These are phyloP conservation scores for Solanum bulbocastanum DNA, from an alignment of 257 asterid genomes.

Conservation along the genomic window DNA sequence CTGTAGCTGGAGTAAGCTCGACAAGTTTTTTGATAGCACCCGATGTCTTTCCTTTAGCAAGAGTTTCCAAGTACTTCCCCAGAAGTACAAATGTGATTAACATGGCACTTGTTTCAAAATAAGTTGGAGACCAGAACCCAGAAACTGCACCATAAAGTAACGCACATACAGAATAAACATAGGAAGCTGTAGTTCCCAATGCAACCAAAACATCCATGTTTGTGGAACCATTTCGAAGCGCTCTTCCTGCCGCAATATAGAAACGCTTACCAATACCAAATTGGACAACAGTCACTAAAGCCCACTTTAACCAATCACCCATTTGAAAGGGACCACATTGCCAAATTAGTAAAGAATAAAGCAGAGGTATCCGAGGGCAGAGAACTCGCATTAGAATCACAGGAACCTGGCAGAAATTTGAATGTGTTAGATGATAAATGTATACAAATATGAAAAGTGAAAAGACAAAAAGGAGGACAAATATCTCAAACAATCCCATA, in stretches of 20 bases:
- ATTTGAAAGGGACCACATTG: slow-evolving; percentile 95
- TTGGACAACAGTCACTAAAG: slow-evolving; percentile 74
- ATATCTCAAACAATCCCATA: not conserved
- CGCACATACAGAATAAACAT: slow-evolving; percentile 84
- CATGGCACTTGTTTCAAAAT: slow-evolving; percentile 99
- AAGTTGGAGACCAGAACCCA: slow-evolving; percentile 89
- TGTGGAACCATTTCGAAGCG: slow-evolving; percentile 91
- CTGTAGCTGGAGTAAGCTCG: slow-evolving; percentile 93
- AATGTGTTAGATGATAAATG: slow-evolving; percentile 2
- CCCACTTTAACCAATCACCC: slow-evolving; percentile 99
- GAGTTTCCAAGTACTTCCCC: slow-evolving; percentile 87
- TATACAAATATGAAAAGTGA: not conserved
- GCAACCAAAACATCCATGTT: slow-evolving; percentile 99
- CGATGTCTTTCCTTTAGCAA: slow-evolving; percentile 97
- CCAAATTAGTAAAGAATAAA: slow-evolving; percentile 69
- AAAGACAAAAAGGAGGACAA: not conserved
- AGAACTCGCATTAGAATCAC: slow-evolving; percentile 80
- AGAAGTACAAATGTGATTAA: slow-evolving; percentile 87
- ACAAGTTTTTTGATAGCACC: slow-evolving; percentile 95
- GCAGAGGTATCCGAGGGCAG: slow-evolving; percentile 85
- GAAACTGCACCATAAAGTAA: slow-evolving; percentile 82
- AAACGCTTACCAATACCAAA: slow-evolving; percentile 92
- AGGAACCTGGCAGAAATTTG: slow-evolving; percentile 56
- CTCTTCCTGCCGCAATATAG: slow-evolving; percentile 95
- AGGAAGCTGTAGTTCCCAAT: slow-evolving; percentile 94